Evolutionary conservation across 2,329 filamentous ascomycete genomes (phyloP).

Genomic region (Colletotrichum navitas): DNA sequence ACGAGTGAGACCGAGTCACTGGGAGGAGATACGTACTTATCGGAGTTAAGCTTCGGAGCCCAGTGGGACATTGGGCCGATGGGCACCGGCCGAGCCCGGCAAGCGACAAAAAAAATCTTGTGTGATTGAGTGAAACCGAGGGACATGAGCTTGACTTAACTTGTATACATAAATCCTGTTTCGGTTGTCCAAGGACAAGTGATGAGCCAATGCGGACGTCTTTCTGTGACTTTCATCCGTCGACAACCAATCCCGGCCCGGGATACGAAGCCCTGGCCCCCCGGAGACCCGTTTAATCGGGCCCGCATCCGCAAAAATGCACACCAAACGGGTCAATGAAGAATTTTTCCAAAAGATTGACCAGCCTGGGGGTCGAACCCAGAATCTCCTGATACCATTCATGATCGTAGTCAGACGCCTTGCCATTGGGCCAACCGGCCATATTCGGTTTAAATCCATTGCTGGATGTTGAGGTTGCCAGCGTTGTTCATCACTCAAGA

Average conservation of each 20-base stretch:
- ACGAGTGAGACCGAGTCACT: background rate
- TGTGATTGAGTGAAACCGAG: background rate
- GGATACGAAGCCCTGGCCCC: slow-evolving; percentile 22
- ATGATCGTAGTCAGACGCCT: slow-evolving; percentile 58
- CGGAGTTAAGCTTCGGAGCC: background rate
- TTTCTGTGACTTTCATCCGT: background rate
- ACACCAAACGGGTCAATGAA: background rate
- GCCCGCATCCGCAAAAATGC: slow-evolving; percentile 23
- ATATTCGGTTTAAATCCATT: slow-evolving; percentile 8
- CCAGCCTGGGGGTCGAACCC: slow-evolving; percentile 43
- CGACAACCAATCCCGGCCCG: slow-evolving; percentile 22
- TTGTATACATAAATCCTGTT: background rate
- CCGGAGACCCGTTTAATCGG: slow-evolving; percentile 25
- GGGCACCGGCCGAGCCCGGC: background rate
- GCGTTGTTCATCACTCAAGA: accelerated
- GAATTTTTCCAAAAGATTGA: slow-evolving; percentile 15
- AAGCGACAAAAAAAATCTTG: background rate
- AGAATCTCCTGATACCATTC: slow-evolving; percentile 39
- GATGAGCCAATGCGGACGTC: background rate
- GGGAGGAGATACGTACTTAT: slow-evolving; percentile 23
- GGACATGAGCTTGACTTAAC: background rate
- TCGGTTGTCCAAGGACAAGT: background rate
- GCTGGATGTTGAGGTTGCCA: background rate
- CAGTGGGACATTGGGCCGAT: slow-evolving; percentile 9
- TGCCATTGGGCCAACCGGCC: slow-evolving; percentile 54